Percentiles rank a stretch among this genome's conserved stretches.
These are phyloP conservation scores for Cladophialophora immunda DNA, from an alignment of 2,329 filamentous ascomycete genomes.

Conservation along the genomic window DNA sequence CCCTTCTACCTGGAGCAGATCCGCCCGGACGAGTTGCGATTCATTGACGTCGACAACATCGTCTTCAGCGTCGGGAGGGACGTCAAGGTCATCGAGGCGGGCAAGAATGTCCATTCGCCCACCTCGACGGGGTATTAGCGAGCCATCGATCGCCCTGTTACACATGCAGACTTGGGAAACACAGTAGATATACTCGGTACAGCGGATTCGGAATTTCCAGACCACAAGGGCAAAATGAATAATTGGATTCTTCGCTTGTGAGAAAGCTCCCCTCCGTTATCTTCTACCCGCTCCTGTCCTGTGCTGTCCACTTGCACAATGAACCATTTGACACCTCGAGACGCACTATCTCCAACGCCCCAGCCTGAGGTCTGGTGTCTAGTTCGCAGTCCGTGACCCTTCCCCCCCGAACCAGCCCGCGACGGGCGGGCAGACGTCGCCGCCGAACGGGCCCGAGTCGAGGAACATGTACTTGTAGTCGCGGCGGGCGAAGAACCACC, in stretches of 20 bases:
- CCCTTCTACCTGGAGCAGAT: slow-evolving; percentile 24
- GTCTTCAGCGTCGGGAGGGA: slow-evolving; percentile 26
- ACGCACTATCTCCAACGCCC: too few relatives aligned
- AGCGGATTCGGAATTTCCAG: too few relatives aligned
- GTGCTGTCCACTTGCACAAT: too few relatives aligned
- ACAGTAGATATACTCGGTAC: too few relatives aligned
- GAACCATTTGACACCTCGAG: too few relatives aligned
- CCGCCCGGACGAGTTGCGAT: slow-evolving; percentile 23
- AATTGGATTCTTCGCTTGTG: background rate
- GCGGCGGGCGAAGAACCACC: slow-evolving; percentile 22
- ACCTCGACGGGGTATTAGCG: slow-evolving; percentile 17
- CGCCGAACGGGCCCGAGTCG: slow-evolving; percentile 21
- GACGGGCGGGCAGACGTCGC: slow-evolving; percentile 13
- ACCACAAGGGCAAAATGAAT: background rate
- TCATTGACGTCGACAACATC: slow-evolving; percentile 30
- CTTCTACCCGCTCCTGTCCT: too few relatives aligned
- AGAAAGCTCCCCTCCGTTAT: background rate
- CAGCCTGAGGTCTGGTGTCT: too few relatives aligned
- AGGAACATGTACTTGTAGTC: slow-evolving; percentile 32
- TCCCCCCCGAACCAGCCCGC: slow-evolving; percentile 7
- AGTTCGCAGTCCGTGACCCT: too few relatives aligned
- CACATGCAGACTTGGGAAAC: too few relatives aligned
- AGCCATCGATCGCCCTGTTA: background rate
- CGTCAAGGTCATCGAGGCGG: slow-evolving; percentile 20
- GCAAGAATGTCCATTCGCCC: slow-evolving; percentile 15